Conservation (phyloP, 768 basidiomycete species). For the Gymnopilus dilepis region DNA sequence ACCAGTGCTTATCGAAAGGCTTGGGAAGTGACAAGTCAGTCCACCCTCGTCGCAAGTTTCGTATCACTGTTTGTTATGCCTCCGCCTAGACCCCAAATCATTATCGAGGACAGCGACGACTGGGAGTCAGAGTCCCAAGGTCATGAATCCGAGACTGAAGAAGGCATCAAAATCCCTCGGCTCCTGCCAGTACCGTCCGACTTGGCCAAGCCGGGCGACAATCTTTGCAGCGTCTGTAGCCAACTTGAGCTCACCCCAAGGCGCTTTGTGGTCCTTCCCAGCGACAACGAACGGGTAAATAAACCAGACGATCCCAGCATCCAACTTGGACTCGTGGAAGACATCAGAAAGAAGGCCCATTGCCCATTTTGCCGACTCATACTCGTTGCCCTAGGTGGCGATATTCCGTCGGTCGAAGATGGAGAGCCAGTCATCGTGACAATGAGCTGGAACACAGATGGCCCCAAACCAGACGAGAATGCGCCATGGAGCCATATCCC, state of each 20-base stretch:
- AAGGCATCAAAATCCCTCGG: neutral
- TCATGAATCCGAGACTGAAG: neutral
- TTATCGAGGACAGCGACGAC: neutral
- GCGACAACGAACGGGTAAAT: too few species aligned
- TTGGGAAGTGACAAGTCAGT: too few species aligned
- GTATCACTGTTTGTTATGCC: too few species aligned
- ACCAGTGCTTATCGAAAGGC: too few species aligned
- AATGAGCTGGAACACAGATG: constrained; percentile 4
- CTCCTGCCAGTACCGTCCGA: neutral
- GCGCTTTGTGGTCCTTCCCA: neutral
- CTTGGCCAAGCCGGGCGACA: neutral
- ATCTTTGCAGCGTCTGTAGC: neutral
- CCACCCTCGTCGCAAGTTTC: too few species aligned
- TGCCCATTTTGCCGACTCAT: constrained; percentile 16
- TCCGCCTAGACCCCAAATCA: too few species aligned
- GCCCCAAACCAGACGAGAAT: neutral
- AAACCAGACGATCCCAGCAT: neutral
- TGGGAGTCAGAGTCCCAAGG: neutral
- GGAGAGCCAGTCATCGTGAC: constrained; percentile 2
- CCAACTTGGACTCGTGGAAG: neutral
- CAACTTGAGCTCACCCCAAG: neutral
- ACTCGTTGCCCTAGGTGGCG: constrained; percentile 1
- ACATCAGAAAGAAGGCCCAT: constrained; percentile 7
- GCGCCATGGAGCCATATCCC: neutral
- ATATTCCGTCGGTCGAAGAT: constrained; percentile 5